Conservation (phyloP, 164 flowering plant species). For the Dillenia suffruticosa region DNA sequence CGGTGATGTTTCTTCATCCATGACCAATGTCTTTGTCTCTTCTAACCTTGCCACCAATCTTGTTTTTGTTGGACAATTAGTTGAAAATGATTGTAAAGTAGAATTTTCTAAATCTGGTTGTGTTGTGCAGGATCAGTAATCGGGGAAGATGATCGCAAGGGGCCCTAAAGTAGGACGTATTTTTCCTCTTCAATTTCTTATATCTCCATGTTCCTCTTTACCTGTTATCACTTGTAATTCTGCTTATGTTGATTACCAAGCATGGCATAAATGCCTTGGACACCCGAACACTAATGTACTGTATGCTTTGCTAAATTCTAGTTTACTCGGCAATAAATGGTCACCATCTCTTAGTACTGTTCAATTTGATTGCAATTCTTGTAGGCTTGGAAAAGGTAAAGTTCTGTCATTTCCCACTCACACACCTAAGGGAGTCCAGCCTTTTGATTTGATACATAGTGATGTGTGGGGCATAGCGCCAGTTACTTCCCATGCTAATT, state of each 20-base stretch:
- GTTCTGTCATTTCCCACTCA: slow-evolving; percentile 4
- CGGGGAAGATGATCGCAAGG: slow-evolving; percentile 3
- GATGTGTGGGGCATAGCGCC: slow-evolving; percentile 7
- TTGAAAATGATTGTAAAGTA: slow-evolving; percentile 4
- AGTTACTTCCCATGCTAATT: slow-evolving; percentile 3
- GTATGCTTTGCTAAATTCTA: background rate
- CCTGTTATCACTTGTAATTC: background rate
- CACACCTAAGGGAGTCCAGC: too few relatives aligned
- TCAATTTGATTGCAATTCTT: slow-evolving; percentile 1
- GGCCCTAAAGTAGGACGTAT: background rate
- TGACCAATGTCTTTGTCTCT: background rate
- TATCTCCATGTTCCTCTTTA: background rate
- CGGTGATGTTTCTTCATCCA: background rate
- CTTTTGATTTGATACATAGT: slow-evolving; percentile 9
- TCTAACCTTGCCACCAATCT: background rate
- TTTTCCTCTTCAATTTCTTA: slow-evolving; percentile 1
- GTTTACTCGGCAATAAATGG: background rate
- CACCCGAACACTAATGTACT: background rate
- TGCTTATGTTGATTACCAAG: background rate
- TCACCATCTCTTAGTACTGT: background rate
- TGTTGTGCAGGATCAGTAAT: background rate
- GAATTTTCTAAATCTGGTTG: slow-evolving; percentile 1
- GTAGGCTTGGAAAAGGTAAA: slow-evolving; percentile 8
- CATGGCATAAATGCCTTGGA: background rate
- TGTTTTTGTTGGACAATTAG: background rate